Evolutionary conservation across 305 asterid species (phyloP), one percentile per base, ranked within the genome.

Genomic region (Fraxinus paxiana): DNA sequence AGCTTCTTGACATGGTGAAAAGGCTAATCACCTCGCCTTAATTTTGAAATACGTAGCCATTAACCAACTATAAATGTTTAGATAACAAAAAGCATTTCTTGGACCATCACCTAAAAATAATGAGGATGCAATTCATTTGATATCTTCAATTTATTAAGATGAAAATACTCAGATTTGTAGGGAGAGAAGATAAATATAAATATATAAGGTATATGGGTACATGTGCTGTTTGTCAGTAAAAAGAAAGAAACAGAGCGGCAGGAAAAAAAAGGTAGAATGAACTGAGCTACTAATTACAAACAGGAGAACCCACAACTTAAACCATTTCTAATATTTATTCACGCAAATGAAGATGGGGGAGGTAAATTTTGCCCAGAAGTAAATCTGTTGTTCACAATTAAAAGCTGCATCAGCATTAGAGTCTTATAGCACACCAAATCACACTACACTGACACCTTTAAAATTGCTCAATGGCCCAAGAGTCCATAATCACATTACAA

Each of bases 301-400:
- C 61, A 34, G 22, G 71, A 69, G 46, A 67, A 46, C 73, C 77
- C 81, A 30, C 65, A 43, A 76, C 73, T 77, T 72, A n/a, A 63
- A 77, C 34, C 5, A 75, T 12, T 77, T 31, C 18, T 56, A 67
- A 26, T 69, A 54, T 56, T 82, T 82, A 48, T 28, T 34, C 59
- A 63, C 9, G 33, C 5, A 43, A 48, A 31, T 67, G 73, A 76
- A 33, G 78, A 59, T 12, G 28, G 41, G 41, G 8, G 26, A 4
- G 30, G 28, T 18, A 46, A 72, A 8, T 72, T 71, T 51, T 48
- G 15, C 71, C 31, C 71, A 61, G 65, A 61, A 61, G 71, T 7
- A 61, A 61, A 22, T 61, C n/a, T 1, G 15, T 61, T 20, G 31
- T 61, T 20, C 17, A 13, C 33, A 63, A 63, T 24, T 63, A 63